These are phyloP conservation scores for Petunia hybrid DNA, from an alignment of 305 asterid genomes.

Conservation along the genomic window DNA sequence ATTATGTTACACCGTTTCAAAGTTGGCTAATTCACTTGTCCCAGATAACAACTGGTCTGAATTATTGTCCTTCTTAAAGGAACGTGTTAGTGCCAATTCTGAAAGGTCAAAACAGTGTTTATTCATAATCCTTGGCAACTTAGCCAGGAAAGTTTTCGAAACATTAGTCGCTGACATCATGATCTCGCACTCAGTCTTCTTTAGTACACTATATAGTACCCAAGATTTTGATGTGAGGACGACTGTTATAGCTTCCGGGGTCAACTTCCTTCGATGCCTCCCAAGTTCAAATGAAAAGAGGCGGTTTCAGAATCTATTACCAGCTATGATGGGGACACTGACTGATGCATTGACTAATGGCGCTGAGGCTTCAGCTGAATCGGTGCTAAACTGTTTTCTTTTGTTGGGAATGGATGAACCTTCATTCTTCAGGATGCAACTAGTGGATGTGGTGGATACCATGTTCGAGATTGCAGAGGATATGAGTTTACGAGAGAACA, in stretches of 20 bases:
- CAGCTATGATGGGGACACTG: constrained; percentile 36
- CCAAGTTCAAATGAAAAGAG: constrained; percentile 29
- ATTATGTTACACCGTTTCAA: constrained; percentile 31
- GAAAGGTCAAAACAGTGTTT: constrained; percentile 29
- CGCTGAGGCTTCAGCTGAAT: constrained; percentile 31
- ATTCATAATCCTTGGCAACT: constrained; percentile 32
- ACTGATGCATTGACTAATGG: constrained; percentile 34
- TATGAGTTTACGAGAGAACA: constrained; percentile 35
- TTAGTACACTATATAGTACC: constrained; percentile 22
- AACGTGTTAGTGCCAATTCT: constrained; percentile 24
- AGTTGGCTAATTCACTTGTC: constrained; percentile 23
- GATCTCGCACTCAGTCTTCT: constrained; percentile 31
- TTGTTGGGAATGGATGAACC: constrained; percentile 37
- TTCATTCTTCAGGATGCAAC: constrained; percentile 35
- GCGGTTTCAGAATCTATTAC: not conserved
- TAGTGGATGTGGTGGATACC: constrained; percentile 38
- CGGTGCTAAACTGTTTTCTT: constrained; percentile 33
- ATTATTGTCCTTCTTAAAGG: constrained; percentile 31
- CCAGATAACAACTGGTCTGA: constrained; percentile 26
- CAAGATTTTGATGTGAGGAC: constrained; percentile 28
- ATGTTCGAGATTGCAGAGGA: constrained; percentile 39
- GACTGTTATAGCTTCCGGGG: constrained; percentile 33
- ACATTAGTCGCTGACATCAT: constrained; percentile 24
- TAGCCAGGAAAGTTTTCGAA: constrained; percentile 33
- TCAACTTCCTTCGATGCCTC: constrained; percentile 35